These are phyloP conservation scores for Phytophthora crassamura DNA, from an alignment of 352 stramenopile genomes.

Conservation along the genomic window DNA sequence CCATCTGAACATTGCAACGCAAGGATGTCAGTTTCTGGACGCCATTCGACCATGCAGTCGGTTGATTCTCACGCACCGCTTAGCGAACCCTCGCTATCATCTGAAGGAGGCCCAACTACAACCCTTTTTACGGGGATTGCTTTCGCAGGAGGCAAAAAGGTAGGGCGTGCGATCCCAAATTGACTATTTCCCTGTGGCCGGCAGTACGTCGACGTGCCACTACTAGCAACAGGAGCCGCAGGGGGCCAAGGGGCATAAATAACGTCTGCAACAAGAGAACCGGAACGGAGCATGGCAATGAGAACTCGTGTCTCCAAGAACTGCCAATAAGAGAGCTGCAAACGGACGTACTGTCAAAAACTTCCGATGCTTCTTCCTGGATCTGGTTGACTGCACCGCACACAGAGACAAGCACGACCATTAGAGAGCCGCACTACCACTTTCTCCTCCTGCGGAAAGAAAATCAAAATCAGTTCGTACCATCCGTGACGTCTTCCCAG, in stretches of 20 bases:
- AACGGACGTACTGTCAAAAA: constrained; percentile 70
- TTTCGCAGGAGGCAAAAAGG: constrained; percentile 5
- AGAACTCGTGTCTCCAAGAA: constrained; percentile 40
- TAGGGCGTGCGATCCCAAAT: constrained; percentile 5
- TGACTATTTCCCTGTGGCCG: constrained; percentile 9
- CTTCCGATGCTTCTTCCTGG: constrained; percentile 65
- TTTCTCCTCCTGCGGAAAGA: constrained; percentile 10
- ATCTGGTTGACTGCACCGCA: constrained; percentile 47
- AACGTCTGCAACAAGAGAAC: constrained; percentile 42
- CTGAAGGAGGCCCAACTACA: constrained; percentile 9
- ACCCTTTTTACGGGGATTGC: constrained; percentile 13
- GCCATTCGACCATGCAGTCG: neutral
- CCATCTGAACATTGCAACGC: constrained; percentile 27
- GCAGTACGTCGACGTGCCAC: constrained; percentile 1
- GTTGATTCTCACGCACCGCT: constrained; percentile 40
- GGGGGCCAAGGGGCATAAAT: constrained; percentile 54
- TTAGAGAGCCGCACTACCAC: constrained; percentile 14
- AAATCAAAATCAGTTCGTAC: constrained; percentile 25
- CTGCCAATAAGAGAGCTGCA: constrained; percentile 30
- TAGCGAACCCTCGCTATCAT: constrained; percentile 50
- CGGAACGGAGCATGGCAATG: neutral
- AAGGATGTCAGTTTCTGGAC: constrained; percentile 4
- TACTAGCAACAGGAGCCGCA: constrained; percentile 9
- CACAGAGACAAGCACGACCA: constrained; percentile 26
- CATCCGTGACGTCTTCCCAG: constrained; percentile 46